A percentile compares a stretch with the other conserved stretches of the same genome.
phyloP scores from a whole-genome alignment of 257 asterid species.

The Penstemon davidsonii region DNA sequence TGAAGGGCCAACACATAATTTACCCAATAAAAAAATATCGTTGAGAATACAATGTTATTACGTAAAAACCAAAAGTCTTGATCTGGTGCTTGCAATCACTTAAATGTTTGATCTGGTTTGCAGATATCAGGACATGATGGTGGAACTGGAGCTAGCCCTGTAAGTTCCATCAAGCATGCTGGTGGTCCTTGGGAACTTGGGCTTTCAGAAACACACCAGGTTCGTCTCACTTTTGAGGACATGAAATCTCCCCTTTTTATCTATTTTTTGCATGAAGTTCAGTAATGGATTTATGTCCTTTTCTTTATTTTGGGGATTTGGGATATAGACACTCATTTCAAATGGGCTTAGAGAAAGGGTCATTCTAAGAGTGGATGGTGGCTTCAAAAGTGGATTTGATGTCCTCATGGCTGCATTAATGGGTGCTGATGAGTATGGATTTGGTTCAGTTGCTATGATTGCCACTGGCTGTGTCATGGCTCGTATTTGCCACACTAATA shows the following conservation, averaged over 20 bases:
- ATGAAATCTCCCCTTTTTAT: slow-evolving; percentile 3
- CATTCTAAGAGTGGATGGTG: slow-evolving; percentile 97
- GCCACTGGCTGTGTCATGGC: slow-evolving; percentile 99
- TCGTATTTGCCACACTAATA: slow-evolving; percentile 98
- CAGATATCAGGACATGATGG: slow-evolving; percentile 99
- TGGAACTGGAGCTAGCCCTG: slow-evolving; percentile 99
- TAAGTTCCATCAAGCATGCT: slow-evolving; percentile 99
- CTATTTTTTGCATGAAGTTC: neutral
- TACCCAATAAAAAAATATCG: no score
- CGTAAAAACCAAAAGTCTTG: slow-evolving; percentile 3
- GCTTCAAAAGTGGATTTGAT: slow-evolving; percentile 96
- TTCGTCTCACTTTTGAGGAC: slow-evolving; percentile 29
- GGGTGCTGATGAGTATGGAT: slow-evolving; percentile 99
- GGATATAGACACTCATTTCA: slow-evolving; percentile 71
- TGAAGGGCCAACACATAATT: no score
- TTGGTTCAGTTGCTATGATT: slow-evolving; percentile 98
- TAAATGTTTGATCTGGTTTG: slow-evolving; percentile 21
- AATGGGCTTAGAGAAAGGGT: slow-evolving; percentile 99
- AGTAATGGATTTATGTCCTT: slow-evolving; percentile 19
- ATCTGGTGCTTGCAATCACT: slow-evolving; percentile 12
- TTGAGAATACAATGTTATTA: neutral
- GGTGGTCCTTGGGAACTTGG: slow-evolving; percentile 99
- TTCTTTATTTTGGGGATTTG: slow-evolving; percentile 22
- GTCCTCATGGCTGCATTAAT: slow-evolving; percentile 93
- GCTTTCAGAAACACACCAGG: slow-evolving; percentile 97